Percentiles rank a stretch among this genome's conserved stretches.
phyloP scores from a whole-genome alignment of 2,329 filamentous ascomycete species.

The Neonectria faginata region DNA sequence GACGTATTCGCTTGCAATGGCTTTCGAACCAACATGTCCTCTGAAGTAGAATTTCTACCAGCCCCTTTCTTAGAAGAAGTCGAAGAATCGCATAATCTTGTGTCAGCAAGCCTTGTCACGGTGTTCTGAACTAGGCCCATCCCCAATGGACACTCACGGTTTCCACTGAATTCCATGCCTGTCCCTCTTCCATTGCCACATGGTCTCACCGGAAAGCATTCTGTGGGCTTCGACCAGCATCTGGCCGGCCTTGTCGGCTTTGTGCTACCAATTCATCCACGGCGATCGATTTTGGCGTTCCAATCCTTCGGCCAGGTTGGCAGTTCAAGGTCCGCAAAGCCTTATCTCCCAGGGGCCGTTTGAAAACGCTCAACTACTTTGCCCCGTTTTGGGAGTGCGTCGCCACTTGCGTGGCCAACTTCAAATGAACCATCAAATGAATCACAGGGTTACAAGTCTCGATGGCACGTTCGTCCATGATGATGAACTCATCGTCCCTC shows the following conservation, averaged over 20 bases:
- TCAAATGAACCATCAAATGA: not conserved
- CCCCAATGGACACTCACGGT: not conserved
- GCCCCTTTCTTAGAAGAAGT: not conserved
- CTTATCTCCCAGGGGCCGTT: not conserved
- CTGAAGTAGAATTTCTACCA: too few relatives aligned
- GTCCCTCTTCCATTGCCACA: not conserved
- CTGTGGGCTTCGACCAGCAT: not conserved
- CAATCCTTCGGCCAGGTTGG: not conserved
- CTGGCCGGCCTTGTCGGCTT: not conserved
- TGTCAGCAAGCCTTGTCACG: not conserved
- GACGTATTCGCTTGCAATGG: not conserved
- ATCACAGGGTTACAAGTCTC: not conserved
- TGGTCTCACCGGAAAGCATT: not conserved
- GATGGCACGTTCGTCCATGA: not conserved
- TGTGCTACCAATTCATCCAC: not conserved
- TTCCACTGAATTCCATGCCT: not conserved
- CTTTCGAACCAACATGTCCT: not conserved
- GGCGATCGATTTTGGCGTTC: not conserved
- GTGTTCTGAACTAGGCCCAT: not conserved
- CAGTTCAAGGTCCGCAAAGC: not conserved
- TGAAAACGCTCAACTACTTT: not conserved
- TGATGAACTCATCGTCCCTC: not conserved
- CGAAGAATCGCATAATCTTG: not conserved
- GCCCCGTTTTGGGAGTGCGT: not conserved
- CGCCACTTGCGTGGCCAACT: not conserved